Conservation (phyloP, 768 basidiomycete species). For the Lentinus brumalis region DNA sequence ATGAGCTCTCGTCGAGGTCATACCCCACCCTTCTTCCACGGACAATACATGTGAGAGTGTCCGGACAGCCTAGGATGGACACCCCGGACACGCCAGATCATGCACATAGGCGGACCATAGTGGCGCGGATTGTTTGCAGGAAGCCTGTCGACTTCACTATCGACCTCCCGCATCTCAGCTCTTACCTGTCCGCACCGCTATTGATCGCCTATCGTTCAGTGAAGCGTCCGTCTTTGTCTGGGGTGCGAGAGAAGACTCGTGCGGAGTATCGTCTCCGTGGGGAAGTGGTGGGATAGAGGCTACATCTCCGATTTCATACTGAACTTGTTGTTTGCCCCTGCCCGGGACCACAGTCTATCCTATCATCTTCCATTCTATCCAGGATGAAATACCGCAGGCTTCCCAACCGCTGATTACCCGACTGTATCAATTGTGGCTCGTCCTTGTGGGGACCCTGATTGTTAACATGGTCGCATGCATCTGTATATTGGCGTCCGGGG, state of each 20-base stretch:
- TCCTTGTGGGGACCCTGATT: conserved; percentile 77
- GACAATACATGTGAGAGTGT: not conserved
- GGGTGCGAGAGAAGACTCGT: too few relatives aligned
- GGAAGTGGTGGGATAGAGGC: too few relatives aligned
- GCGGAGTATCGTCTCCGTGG: too few relatives aligned
- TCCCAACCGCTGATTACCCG: conserved; percentile 80
- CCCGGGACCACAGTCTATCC: conserved; percentile 69
- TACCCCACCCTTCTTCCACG: not conserved
- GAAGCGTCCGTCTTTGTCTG: too few relatives aligned
- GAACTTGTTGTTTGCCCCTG: not conserved
- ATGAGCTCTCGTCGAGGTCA: not conserved
- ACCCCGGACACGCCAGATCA: too few relatives aligned
- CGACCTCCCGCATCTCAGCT: too few relatives aligned
- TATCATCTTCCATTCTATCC: conserved; percentile 91
- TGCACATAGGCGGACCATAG: too few relatives aligned
- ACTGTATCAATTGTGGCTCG: conserved; percentile 93
- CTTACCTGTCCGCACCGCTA: too few relatives aligned
- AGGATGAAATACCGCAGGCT: conserved; percentile 84
- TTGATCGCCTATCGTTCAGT: too few relatives aligned
- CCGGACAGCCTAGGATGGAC: too few relatives aligned
- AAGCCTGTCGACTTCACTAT: too few relatives aligned
- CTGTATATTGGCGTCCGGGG: conserved; percentile 78
- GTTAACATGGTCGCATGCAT: conserved; percentile 92
- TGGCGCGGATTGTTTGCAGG: too few relatives aligned
- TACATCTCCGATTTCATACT: not conserved